Base-by-base conservation (phyloP, 768 basidiomycete species). In the Piloderma croceum region DNA sequence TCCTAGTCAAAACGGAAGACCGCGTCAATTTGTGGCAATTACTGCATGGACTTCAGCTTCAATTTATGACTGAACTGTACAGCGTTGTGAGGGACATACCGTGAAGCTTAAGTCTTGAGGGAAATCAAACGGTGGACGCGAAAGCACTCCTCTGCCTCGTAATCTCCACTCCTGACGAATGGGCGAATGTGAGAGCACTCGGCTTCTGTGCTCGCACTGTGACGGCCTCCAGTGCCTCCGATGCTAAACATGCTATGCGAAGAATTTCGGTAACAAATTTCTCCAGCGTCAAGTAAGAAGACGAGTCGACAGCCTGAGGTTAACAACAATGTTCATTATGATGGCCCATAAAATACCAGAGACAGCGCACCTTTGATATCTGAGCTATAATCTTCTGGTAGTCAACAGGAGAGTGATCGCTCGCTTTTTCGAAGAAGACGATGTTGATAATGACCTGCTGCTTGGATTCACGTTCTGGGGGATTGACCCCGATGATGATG, bases 401-500 rank as follows among this genome's bases (percentile, higher is more conserved):
- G 25, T 70, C 61, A 4, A 65, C 60, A 15, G 54, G 51, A n/a
- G 48, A 46, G n/a, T 49, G 45, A 6, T 27, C 37, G 32, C n/a
- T n/a, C 17, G 50, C 19, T 2, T 48, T 46, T 45, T 73, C 71
- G 36, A 59, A 52, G 39, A 77, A 70, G 1, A 54, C 50, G 34
- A 88, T 54, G 49, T 79, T 74, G 18, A 75, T 60, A 35, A 79
- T 52, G 19, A 89, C 73, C 20, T 73, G 62, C 56, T 89, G 85
- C 51, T 79, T 79, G 31, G 74, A 70, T 22, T 70, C 53, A 23
- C 84, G 67, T 50, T 89, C 85, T 6, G 78, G 80, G 0, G 79
- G 71, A 46, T 86, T 82, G 24, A 88, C 71, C 1, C 85, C 87
- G 34, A 90, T 77, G 38, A 88, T 60, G 7, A 79, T 71, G 1